Base-by-base conservation (phyloP, 2,329 filamentous ascomycete genomes). In the Aspergillus brunneoviolaceus region DNA sequence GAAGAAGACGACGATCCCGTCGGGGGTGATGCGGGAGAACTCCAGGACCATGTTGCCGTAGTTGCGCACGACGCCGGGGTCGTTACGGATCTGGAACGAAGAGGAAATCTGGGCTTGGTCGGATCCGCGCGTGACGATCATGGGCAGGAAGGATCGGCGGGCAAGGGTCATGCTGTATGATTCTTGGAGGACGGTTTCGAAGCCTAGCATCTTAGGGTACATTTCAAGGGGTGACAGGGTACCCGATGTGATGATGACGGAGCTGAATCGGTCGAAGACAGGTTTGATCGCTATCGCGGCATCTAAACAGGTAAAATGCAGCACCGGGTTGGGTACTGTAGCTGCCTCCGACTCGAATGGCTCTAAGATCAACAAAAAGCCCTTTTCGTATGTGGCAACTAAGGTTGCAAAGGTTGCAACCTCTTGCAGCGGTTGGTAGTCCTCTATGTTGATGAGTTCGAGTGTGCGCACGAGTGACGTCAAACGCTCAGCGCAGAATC, bases 1-100 rank as follows among this genome's bases (percentile, higher is more conserved):
- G 74, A 99, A 99, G 82, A 99, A 99, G 45, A 99, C 95, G n/a
- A 99, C 95, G 76, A 99, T 88, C 33, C 95, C 95, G 70, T 99
- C 95, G 0, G 95, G 96, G 0, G 95, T 99, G 65, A 98, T 88
- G 75, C 94, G 96, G 57, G 92, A 91, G 74, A 99, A 98, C 73
- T 99, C 95, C 7, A 93, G 95, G 33, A 99, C 81, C 2, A 99
- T 83, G 65, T 89, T 95, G 49, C 95, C 96, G 69, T 97, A 99
- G 75, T 99, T 99, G 51, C 95, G 87, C 29, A 99, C 92, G n/a
- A 98, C 94, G 63, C 91, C 92, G 0, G 93, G 92, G 70, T 99
- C 96, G 72, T 96, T 97, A 65, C 95, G 88, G 67, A 96, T 93
- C 70, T 96, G 90, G 74, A 99, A 99, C 63, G 92, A 89, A 0